Percentiles rank a stretch among this genome's conserved stretches.
Conservation (phyloP, 768 basidiomycete species). For the Phlebiopsis gigantea region DNA sequence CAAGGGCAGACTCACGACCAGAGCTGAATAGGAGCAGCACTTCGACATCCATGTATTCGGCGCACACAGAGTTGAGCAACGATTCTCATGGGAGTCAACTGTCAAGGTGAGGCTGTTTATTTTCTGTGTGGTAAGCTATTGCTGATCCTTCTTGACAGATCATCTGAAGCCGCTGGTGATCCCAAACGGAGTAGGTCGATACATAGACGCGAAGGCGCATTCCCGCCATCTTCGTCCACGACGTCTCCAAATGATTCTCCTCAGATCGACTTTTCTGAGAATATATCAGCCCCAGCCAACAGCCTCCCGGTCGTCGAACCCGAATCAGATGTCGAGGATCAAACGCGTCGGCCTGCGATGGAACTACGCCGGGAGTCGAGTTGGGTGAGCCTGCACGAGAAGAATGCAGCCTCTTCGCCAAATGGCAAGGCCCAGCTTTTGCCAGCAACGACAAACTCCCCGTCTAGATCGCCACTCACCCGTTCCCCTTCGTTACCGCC, state of each 20-base stretch:
- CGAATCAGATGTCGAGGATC: slow-evolving; percentile 3
- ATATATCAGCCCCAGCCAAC: background rate
- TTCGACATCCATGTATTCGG: background rate
- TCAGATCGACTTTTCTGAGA: background rate
- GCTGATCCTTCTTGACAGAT: background rate
- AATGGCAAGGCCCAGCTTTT: slow-evolving; percentile 11
- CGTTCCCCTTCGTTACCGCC: slow-evolving; percentile 4
- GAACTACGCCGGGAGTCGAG: slow-evolving; percentile 23
- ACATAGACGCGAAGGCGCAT: slow-evolving; percentile 61
- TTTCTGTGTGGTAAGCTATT: background rate
- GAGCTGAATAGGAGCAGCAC: slow-evolving; percentile 12
- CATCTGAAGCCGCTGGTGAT: background rate
- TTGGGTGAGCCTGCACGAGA: slow-evolving; percentile 24
- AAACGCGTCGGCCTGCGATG: slow-evolving; percentile 8
- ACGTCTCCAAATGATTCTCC: slow-evolving; percentile 3
- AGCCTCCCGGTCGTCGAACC: background rate
- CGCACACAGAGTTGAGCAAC: background rate
- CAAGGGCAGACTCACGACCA: slow-evolving; percentile 8
- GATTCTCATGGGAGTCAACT: slow-evolving; percentile 22
- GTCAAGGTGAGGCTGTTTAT: slow-evolving; percentile 14
- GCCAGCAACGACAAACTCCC: background rate
- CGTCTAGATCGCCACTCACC: slow-evolving; percentile 11
- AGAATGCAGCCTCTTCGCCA: slow-evolving; percentile 15
- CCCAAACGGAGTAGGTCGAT: slow-evolving; percentile 13
- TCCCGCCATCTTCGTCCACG: slow-evolving; percentile 34